phyloP scores from a whole-genome alignment of 345 rosid genomes.

The Camelina laxa region DNA sequence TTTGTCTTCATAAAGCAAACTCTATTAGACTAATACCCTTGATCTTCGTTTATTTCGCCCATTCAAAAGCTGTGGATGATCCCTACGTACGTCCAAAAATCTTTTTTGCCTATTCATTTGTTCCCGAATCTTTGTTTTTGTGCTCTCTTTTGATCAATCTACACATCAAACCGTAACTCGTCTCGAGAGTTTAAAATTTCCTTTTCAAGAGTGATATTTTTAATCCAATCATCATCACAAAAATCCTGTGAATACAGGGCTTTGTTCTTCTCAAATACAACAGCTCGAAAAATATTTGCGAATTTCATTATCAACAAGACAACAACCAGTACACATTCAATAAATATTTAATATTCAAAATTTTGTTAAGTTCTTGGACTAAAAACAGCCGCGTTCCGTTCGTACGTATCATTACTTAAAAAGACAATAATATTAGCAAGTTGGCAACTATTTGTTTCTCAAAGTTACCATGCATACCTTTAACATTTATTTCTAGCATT shows the following conservation, averaged over 20 bases:
- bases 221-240: not conserved
- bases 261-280: not conserved
- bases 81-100: not conserved
- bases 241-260: not conserved
- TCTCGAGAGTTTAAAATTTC: not conserved
- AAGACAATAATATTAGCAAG: not conserved
- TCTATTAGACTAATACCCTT: not conserved
- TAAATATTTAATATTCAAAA: not conserved
- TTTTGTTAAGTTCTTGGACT: not conserved
- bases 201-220: not conserved
- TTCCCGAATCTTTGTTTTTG: not conserved
- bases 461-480: not conserved
- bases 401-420: not conserved
- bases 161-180: not conserved
- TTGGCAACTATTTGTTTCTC: slow-evolving; percentile 1
- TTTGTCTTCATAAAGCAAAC: too few relatives aligned
- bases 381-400: slow-evolving; percentile 14
- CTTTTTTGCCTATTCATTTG: not conserved
- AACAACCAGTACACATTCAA: not conserved
- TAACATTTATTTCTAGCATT: not conserved
- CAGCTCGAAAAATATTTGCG: not conserved
- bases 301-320: not conserved
- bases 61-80: not conserved
- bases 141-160: not conserved
- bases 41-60: not conserved